Evolutionary conservation across 257 asterid species (phyloP).

Genomic region (Nicotiana tabacum): DNA sequence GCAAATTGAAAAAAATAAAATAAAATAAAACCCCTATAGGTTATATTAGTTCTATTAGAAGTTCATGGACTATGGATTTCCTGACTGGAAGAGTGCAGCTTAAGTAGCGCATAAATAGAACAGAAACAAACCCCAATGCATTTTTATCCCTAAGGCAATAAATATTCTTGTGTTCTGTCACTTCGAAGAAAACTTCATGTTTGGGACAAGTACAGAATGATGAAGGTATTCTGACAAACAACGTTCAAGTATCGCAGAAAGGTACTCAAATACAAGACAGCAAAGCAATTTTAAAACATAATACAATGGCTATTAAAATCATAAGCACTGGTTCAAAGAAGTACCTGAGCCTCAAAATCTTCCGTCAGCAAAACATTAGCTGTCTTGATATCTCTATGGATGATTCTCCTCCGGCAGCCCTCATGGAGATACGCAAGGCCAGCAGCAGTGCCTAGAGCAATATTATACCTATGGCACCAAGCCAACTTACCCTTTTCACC

Average conservation of each 20-base stretch:
- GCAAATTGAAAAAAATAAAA: neutral
- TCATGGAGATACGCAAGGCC: conserved; percentile 91
- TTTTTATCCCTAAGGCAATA: neutral
- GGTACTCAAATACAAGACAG: neutral
- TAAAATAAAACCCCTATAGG: neutral
- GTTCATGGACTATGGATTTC: neutral
- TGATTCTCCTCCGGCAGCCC: conserved; percentile 89
- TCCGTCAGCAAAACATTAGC: conserved; percentile 87
- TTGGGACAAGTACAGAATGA: neutral
- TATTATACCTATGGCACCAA: conserved; percentile 59
- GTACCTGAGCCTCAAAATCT: conserved; percentile 80
- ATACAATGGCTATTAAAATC: neutral
- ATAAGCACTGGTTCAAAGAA: neutral
- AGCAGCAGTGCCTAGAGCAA: conserved; percentile 69
- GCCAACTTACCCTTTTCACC: conserved; percentile 51
- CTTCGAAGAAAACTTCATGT: neutral
- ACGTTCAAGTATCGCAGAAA: neutral
- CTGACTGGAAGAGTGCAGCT: neutral
- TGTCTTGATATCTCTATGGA: conserved; percentile 90
- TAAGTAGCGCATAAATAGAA: neutral
- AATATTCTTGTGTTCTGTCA: neutral
- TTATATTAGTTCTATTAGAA: neutral
- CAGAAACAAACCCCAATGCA: neutral
- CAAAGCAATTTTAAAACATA: neutral
- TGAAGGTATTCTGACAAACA: neutral